phyloP scores from a whole-genome alignment of 2,329 filamentous ascomycete species.

The Penicillium sumatraense region DNA sequence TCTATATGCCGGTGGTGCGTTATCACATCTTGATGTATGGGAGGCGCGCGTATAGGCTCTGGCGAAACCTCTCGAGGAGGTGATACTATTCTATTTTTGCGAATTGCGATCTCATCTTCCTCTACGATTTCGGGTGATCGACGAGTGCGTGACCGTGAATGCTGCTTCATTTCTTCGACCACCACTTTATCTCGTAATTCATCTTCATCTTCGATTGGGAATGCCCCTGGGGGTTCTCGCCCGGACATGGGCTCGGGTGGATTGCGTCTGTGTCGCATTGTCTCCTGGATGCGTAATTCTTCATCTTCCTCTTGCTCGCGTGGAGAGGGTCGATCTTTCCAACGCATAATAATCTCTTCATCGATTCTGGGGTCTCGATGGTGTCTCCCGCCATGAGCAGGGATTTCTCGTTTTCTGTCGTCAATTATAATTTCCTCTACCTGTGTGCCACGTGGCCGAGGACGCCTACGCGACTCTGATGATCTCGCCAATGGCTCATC shows the following conservation, averaged over 20 bases:
- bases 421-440: constrained; percentile 41
- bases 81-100: constrained; percentile 14
- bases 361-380: constrained; percentile 11
- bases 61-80: constrained; percentile 55
- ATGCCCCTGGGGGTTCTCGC: constrained; percentile 12
- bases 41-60: constrained; percentile 72
- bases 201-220: constrained; percentile 7
- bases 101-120: constrained; percentile 14
- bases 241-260: constrained; percentile 7
- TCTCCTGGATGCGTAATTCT: constrained; percentile 9
- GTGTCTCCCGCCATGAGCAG: constrained; percentile 17
- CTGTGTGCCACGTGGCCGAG: constrained; percentile 5
- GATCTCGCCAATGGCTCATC: constrained; percentile 6
- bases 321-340: constrained; percentile 20
- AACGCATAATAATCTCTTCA: constrained; percentile 32
- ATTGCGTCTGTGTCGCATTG: constrained; percentile 10
- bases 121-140: constrained; percentile 13
- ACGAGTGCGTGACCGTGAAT: constrained; percentile 16
- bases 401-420: constrained; percentile 16
- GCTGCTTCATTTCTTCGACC: constrained; percentile 8
- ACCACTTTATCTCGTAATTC: neutral
- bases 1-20: constrained; percentile 87
- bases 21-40: constrained; percentile 85
- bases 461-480: constrained; percentile 9
- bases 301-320: constrained; percentile 14